Evolutionary conservation across 1,284 basidiomycete species (phyloP), one percentile per base, ranked within the genome.

Genomic region (Retiboletus flavoniger): DNA sequence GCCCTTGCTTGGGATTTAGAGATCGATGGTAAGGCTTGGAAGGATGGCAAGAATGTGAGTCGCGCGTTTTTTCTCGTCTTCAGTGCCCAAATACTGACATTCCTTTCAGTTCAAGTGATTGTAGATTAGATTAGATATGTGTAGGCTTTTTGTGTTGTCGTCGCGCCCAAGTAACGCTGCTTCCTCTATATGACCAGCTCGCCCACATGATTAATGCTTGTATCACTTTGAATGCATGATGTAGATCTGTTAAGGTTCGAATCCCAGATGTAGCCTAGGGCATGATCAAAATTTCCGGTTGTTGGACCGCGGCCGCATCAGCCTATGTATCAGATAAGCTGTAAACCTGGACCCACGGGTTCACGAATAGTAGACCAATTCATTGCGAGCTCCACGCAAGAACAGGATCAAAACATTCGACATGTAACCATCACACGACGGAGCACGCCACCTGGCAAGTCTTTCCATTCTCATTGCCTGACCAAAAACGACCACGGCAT

Each of bases 1-100:
- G 89, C 90, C 35, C 81, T 95, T 61, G 90, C 93, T 52, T 96
- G 94, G 94, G 93, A 95, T 76, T 75, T 95, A 58, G 84, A 87
- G 75, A 65, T 93, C 55, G 84, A 87, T 60, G 94, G 88, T 50
- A 93, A 91, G 82, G 81, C 84, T 71, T 95, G 89, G 89, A 87
- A 77, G 56, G 91, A 93, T 74, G 91, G 91, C 64, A 92, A 91
- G 79, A 88, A 85, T 73, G 89, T 91, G 68, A 79, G 84, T 80
- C 53, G 59, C 17, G 19, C 40, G 0, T 38, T 58, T 44, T 24
- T 24, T 11, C 11, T 45, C 19, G 17, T 4, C 32, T 36, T 24
- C 2, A 5, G 2, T 2, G 4, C 31, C 34, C 32, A 16, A n/a
- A 35, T 31, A 3, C 31, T 63, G 26, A 65, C 32, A 1, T 36